phyloP scores from a whole-genome alignment of 768 basidiomycete species.

The Podaxis sp. region DNA sequence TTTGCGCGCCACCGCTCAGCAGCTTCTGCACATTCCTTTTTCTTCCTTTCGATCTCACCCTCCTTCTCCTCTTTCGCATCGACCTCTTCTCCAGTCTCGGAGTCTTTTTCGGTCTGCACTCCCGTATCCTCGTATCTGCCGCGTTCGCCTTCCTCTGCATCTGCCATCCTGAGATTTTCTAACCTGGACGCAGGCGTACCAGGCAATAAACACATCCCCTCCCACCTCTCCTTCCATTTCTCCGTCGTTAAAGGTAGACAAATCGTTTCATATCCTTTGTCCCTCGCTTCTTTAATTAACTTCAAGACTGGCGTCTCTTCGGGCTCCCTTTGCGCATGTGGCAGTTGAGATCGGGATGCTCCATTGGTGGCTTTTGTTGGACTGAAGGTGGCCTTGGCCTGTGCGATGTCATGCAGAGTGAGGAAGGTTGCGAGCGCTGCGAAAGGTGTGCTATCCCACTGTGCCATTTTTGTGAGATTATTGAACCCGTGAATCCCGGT shows the following conservation, averaged over 20 bases:
- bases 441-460: slow-evolving; percentile 32
- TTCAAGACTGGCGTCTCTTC: slow-evolving; percentile 49
- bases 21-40: slow-evolving; percentile 49
- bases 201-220: slow-evolving; percentile 78
- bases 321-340: slow-evolving; percentile 5
- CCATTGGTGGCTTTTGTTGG: slow-evolving; percentile 6
- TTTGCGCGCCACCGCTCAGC: slow-evolving; percentile 88
- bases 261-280: slow-evolving; percentile 72
- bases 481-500: neutral
- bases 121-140: neutral
- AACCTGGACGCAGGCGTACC: slow-evolving; percentile 22
- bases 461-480: slow-evolving; percentile 21
- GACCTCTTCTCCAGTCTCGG: neutral
- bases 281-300: slow-evolving; percentile 48
- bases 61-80: neutral
- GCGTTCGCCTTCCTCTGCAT: neutral
- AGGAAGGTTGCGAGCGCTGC: slow-evolving; percentile 36
- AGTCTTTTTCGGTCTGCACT: no score
- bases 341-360: neutral
- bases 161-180: slow-evolving; percentile 21
- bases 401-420: slow-evolving; percentile 40
- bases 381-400: slow-evolving; percentile 24
- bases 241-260: slow-evolving; percentile 88
- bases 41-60: slow-evolving; percentile 24
- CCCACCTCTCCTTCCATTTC: slow-evolving; percentile 87